These are phyloP conservation scores for Hypoxylon sp. DNA, from an alignment of 2,329 filamentous ascomycete species.

Conservation along the genomic window DNA sequence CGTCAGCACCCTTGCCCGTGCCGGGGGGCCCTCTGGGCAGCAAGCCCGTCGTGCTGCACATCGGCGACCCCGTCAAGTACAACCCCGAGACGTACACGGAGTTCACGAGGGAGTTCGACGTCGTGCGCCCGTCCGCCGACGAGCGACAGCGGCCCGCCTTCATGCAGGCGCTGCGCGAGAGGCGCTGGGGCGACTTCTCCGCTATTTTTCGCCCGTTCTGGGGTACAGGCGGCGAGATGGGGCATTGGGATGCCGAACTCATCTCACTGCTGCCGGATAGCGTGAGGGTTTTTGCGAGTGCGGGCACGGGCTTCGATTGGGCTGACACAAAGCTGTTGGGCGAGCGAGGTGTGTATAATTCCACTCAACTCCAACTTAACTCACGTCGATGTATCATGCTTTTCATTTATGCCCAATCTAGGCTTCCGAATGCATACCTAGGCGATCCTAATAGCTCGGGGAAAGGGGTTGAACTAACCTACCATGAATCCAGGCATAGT, in stretches of 20 bases:
- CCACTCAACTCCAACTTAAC: slow-evolving; percentile 2
- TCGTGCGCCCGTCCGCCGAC: slow-evolving; percentile 63
- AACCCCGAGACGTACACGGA: slow-evolving; percentile 61
- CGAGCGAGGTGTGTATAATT: slow-evolving; percentile 62
- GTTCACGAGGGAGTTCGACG: slow-evolving; percentile 60
- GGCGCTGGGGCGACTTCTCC: slow-evolving; percentile 66
- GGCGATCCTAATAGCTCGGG: not conserved
- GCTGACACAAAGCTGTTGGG: slow-evolving; percentile 71
- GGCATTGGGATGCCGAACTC: slow-evolving; percentile 70
- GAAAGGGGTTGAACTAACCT: not conserved
- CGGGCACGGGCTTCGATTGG: slow-evolving; percentile 74
- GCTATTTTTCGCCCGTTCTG: slow-evolving; percentile 70
- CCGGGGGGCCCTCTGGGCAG: slow-evolving; percentile 38
- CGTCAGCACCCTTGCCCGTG: slow-evolving; percentile 37
- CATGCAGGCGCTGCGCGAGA: slow-evolving; percentile 61
- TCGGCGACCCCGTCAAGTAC: slow-evolving; percentile 73
- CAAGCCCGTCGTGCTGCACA: slow-evolving; percentile 74
- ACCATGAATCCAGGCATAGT: slow-evolving; percentile 64
- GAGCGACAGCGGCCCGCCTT: slow-evolving; percentile 66
- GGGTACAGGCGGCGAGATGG: slow-evolving; percentile 75
- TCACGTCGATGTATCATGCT: not conserved
- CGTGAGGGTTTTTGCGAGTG: slow-evolving; percentile 69
- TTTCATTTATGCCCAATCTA: not conserved
- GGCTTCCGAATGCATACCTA: not conserved
- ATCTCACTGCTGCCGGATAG: slow-evolving; percentile 65